Evolutionary conservation across 176 grass and related monocot species (phyloP), one percentile per base, ranked within the genome.

Genomic region (Zoysia pacifica): DNA sequence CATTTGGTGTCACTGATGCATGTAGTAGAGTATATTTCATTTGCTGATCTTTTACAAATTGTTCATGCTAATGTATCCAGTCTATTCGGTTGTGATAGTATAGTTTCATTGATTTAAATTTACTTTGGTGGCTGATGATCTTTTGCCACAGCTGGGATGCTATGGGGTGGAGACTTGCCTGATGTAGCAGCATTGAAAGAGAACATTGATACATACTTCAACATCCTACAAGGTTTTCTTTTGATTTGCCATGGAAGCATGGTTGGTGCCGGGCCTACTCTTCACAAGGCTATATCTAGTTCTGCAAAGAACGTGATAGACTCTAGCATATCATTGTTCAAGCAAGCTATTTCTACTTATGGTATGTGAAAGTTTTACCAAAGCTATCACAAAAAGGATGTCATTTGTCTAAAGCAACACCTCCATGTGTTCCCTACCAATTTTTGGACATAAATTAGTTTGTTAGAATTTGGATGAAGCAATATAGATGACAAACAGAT

Each of bases 161-260:
- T 99, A 82, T 99, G 97, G 93, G 73, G 93, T 1, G 90, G 87
- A 54, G 90, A 88, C 40, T 79, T 90, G 74, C 90, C 97, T 86
- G 85, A 82, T 80, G 76, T 84, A 18, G 90, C 89, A 4, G 86
- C 81, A 12, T 72, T 96, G 13, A 91, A 93, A 69, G 93, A 96
- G 78, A 99, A 96, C 84, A 88, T 99, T 48, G 74, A 16, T 35
- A 77, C 84, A 2, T 93, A 91, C 70, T 99, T 90, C 82, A 99
- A 99, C 69, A 60, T 84, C 48, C 86, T 96, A 62, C 90, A 99
- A 74, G 93, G 97, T 65, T 91, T 99, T 69, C 75, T 99, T 85
- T 91, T 99, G 77, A 80, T 87, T 84, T 99, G 90, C 79, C 86
- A 95, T 18, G 93, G 93, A 68, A 93, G 82, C 69, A 93, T 78